These are phyloP conservation scores for Xylariales sp. DNA, from an alignment of 2,329 filamentous ascomycete species.

Conservation along the genomic window DNA sequence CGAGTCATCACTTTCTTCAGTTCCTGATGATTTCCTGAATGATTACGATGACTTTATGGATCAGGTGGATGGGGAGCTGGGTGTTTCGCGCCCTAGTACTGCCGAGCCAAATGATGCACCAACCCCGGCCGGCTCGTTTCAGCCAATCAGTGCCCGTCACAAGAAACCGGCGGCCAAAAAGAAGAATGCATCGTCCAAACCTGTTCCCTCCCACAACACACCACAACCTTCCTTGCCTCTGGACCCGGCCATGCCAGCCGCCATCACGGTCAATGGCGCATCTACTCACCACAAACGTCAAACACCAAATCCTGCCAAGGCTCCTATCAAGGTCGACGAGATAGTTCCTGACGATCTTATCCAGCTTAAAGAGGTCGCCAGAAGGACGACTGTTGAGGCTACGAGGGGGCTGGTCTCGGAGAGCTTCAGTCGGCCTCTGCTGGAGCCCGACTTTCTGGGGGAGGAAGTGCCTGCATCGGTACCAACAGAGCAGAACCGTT, in stretches of 20 bases:
- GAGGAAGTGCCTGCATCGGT: slow-evolving; percentile 18
- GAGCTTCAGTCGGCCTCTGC: slow-evolving; percentile 24
- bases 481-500: slow-evolving; percentile 19
- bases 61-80: slow-evolving; percentile 23
- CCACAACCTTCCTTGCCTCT: slow-evolving; percentile 15
- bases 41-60: slow-evolving; percentile 26
- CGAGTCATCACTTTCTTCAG: slow-evolving; percentile 26
- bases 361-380: slow-evolving; percentile 21
- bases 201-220: slow-evolving; percentile 22
- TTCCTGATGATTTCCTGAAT: slow-evolving; percentile 26
- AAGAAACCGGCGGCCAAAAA: slow-evolving; percentile 30
- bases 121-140: slow-evolving; percentile 23
- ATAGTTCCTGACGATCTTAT: slow-evolving; percentile 13
- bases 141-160: slow-evolving; percentile 28
- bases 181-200: slow-evolving; percentile 27
- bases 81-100: slow-evolving; percentile 21
- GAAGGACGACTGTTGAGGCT: slow-evolving; percentile 17
- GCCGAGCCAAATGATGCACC: slow-evolving; percentile 28
- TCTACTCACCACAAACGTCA: slow-evolving; percentile 13
- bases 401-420: slow-evolving; percentile 19
- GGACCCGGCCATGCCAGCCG: slow-evolving; percentile 27
- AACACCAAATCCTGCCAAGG: slow-evolving; percentile 17
- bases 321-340: slow-evolving; percentile 21
- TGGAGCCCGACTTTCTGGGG: slow-evolving; percentile 15
- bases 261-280: slow-evolving; percentile 21